These are phyloP conservation scores for Paraconiothyrium brasiliense DNA, from an alignment of 2,329 filamentous ascomycete species.

Conservation along the genomic window DNA sequence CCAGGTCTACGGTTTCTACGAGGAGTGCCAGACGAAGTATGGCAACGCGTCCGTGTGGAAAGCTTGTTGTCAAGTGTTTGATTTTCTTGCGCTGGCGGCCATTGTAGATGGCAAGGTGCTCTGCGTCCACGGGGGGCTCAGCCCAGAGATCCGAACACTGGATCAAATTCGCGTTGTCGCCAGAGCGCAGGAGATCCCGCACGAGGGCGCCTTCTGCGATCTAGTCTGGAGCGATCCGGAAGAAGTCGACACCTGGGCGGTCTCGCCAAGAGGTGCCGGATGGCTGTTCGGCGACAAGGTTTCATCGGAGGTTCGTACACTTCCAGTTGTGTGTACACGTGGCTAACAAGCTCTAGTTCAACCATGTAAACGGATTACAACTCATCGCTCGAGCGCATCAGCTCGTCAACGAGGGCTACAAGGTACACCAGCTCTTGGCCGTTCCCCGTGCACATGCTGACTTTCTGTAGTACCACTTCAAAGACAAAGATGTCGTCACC, in stretches of 20 bases:
- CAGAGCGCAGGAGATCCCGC: constrained; percentile 90
- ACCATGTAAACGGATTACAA: constrained; percentile 77
- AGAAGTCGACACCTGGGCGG: constrained; percentile 74
- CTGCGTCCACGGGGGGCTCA: constrained; percentile 95
- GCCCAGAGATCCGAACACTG: constrained; percentile 93
- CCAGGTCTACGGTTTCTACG: constrained; percentile 99
- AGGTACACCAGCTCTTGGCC: constrained; percentile 53
- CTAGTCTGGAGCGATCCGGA: constrained; percentile 91
- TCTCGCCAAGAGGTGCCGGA: constrained; percentile 73
- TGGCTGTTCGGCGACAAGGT: constrained; percentile 78
- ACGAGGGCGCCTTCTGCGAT: constrained; percentile 98
- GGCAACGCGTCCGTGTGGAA: constrained; percentile 99
- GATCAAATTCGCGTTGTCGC: constrained; percentile 83
- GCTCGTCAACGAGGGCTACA: constrained; percentile 80
- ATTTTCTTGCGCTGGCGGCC: constrained; percentile 95
- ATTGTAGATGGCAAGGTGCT: constrained; percentile 99
- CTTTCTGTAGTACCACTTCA: constrained; percentile 79
- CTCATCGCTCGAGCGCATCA: constrained; percentile 79
- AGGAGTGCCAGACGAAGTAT: constrained; percentile 98
- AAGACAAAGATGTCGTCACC: constrained; percentile 95
- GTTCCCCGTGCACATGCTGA: constrained; percentile 25
- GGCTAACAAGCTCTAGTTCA: constrained; percentile 61
- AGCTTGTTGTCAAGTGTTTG: constrained; percentile 98
- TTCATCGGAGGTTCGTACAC: constrained; percentile 65
- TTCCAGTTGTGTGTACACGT: background rate